Evolutionary conservation across 768 basidiomycete species (phyloP).

Genomic region (Heimioporus sp.): DNA sequence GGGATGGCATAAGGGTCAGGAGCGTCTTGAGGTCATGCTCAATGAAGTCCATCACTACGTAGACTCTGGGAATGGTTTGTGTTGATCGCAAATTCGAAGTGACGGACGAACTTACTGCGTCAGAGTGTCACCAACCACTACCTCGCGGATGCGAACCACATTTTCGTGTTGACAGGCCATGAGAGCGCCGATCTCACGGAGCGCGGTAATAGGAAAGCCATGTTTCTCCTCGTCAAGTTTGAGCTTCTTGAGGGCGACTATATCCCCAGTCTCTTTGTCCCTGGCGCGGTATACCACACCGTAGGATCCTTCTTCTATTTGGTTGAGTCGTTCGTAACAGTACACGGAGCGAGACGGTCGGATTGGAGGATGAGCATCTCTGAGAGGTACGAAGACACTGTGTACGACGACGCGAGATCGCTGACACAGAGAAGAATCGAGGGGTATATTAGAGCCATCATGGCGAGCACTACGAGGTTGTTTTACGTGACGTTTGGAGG

Average conservation of each 20-base stretch:
- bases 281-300: slow-evolving; percentile 96
- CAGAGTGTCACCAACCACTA: slow-evolving; percentile 96
- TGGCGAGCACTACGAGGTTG: slow-evolving; percentile 22
- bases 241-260: slow-evolving; percentile 96
- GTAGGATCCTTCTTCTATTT: slow-evolving; percentile 98
- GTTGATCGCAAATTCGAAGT: slow-evolving; percentile 6
- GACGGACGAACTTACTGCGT: slow-evolving; percentile 80
- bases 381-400: slow-evolving; percentile 72
- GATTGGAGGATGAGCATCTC: slow-evolving; percentile 76
- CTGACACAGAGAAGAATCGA: slow-evolving; percentile 7
- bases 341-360: slow-evolving; percentile 90
- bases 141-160: slow-evolving; percentile 94
- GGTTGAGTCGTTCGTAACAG: slow-evolving; percentile 90
- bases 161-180: slow-evolving; percentile 95
- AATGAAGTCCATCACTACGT: slow-evolving; percentile 99
- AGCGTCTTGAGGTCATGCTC: slow-evolving; percentile 99
- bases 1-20: slow-evolving; percentile 90
- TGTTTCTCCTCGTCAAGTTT: slow-evolving; percentile 99
- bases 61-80: slow-evolving; percentile 61
- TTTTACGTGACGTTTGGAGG: slow-evolving; percentile 57
- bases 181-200: slow-evolving; percentile 94
- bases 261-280: slow-evolving; percentile 92
- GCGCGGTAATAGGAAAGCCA: slow-evolving; percentile 95
- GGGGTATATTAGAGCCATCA: slow-evolving; percentile 15
- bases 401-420: slow-evolving; percentile 31